Evolutionary conservation across 768 basidiomycete species (phyloP).

Genomic region (Coprinopsis cinerea): DNA sequence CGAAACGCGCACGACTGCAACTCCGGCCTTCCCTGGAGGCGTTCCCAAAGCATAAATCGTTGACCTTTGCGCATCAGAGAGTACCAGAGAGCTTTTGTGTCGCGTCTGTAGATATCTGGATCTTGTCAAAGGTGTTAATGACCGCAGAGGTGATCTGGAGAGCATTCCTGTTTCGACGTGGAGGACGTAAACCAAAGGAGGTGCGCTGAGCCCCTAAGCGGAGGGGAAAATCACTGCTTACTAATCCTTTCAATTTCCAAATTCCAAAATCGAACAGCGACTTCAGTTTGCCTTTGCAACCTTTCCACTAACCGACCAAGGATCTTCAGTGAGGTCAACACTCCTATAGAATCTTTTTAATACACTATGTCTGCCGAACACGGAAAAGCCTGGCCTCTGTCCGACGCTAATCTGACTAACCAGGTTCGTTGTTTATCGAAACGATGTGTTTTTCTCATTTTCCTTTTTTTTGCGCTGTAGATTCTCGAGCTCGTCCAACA

Average conservation of each 20-base stretch:
- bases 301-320: slow-evolving; percentile 80
- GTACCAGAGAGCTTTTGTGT: slow-evolving; percentile 17
- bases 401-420: slow-evolving; percentile 84
- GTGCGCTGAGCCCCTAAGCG: too few species aligned
- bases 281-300: too few species aligned
- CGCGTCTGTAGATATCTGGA: too few species aligned
- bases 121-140: too few species aligned
- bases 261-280: too few species aligned
- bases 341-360: slow-evolving; percentile 6
- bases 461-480: slow-evolving; percentile 32
- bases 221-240: too few species aligned
- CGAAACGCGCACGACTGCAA: slow-evolving; percentile 78
- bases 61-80: slow-evolving; percentile 48
- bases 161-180: too few species aligned
- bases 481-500: slow-evolving; percentile 95
- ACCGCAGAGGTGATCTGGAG: too few species aligned
- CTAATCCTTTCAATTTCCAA: too few species aligned
- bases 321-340: slow-evolving; percentile 83
- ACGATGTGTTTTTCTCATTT: background rate
- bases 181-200: too few species aligned
- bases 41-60: slow-evolving; percentile 90
- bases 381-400: slow-evolving; percentile 85
- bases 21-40: slow-evolving; percentile 78
- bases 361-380: slow-evolving; percentile 57
- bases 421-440: slow-evolving; percentile 43